These are phyloP conservation scores for Lentinula raphanica DNA, from an alignment of 768 basidiomycete species.

Conservation along the genomic window DNA sequence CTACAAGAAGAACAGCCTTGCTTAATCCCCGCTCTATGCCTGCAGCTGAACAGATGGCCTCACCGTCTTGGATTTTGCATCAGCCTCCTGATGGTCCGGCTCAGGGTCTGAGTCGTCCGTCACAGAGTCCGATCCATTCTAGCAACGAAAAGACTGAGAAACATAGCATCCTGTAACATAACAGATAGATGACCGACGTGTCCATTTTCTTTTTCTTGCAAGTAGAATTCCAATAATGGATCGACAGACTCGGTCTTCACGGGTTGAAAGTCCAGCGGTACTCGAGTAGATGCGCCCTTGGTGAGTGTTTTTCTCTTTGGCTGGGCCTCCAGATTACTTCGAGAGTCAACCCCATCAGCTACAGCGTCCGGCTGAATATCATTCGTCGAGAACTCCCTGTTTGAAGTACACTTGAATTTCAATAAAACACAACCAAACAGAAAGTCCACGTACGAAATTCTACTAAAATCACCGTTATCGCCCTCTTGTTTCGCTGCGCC, in stretches of 20 bases:
- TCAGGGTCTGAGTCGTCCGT: conserved; percentile 20
- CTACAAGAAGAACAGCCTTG: conserved; percentile 34
- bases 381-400: conserved; percentile 28
- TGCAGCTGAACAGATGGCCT: background rate
- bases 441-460: conserved; percentile 39
- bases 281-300: background rate
- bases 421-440: background rate
- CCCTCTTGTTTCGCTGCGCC: background rate
- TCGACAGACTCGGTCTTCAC: conserved; percentile 26
- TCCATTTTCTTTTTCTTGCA: background rate
- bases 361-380: conserved; percentile 11
- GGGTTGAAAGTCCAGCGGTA: conserved; percentile 1
- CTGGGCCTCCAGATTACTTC: background rate
- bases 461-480: conserved; percentile 31
- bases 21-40: background rate
- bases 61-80: conserved; percentile 7
- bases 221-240: conserved; percentile 64
- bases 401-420: background rate
- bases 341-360: background rate
- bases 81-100: conserved; percentile 13
- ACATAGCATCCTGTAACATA: background rate
- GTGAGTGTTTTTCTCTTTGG: background rate
- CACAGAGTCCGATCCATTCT: conserved; percentile 19
- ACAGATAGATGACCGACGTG: background rate
- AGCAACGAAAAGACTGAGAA: background rate